Conservation (phyloP, 805 yeast genomes). For the Candida andamanensis region DNA sequence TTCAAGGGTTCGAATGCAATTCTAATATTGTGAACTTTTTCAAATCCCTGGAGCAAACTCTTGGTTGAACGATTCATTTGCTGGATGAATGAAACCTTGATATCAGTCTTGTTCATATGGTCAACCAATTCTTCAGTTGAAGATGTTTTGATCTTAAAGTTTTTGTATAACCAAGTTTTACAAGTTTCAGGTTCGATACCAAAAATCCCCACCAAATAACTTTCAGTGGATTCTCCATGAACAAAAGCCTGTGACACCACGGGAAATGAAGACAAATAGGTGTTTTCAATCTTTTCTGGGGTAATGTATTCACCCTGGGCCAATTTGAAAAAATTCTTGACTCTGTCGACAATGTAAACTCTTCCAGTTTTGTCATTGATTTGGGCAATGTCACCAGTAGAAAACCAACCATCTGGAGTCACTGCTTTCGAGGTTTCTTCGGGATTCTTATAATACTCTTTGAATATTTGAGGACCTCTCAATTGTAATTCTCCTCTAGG, state of each 20-base stretch:
- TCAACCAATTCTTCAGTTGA: constrained; percentile 21
- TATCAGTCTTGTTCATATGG: constrained; percentile 26
- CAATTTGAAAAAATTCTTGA: constrained; percentile 70
- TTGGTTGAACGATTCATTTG: constrained; percentile 34
- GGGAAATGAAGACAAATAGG: constrained; percentile 50
- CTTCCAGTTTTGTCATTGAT: constrained; percentile 34
- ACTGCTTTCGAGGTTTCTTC: constrained; percentile 44
- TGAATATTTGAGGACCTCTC: constrained; percentile 54
- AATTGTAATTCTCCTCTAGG: constrained; percentile 51
- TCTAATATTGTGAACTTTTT: constrained; percentile 51
- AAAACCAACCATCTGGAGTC: constrained; percentile 49
- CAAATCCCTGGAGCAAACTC: constrained; percentile 50
- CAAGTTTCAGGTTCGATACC: constrained; percentile 51
- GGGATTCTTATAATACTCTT: constrained; percentile 46
- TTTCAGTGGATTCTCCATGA: constrained; percentile 59
- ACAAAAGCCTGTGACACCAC: constrained; percentile 49
- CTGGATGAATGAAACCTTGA: constrained; percentile 30
- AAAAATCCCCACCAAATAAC: constrained; percentile 53
- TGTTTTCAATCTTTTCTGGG: constrained; percentile 69
- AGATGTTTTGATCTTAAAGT: constrained; percentile 11
- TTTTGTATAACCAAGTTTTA: constrained; percentile 15
- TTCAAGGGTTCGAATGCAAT: constrained; percentile 57
- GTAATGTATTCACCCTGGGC: constrained; percentile 58
- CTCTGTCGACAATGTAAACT: constrained; percentile 62
- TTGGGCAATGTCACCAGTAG: constrained; percentile 51